Percentiles rank a stretch among this genome's conserved stretches.
Conservation (phyloP, 495 filamentous ascomycete genomes). For the Trichoderma gamsii region DNA sequence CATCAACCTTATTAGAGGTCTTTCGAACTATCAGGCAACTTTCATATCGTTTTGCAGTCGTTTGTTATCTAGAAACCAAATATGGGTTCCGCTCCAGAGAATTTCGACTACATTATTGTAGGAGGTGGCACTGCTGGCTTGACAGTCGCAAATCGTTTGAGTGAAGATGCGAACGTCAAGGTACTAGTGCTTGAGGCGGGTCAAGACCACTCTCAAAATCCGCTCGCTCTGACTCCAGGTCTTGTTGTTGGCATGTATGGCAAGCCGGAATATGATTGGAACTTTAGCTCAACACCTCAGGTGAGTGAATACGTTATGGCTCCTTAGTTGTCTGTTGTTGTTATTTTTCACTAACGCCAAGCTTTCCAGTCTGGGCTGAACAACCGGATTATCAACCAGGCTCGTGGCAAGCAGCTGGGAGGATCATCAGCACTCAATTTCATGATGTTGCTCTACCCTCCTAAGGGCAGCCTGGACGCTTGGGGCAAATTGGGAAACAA, state of each 20-base stretch:
- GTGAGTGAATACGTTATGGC: slow-evolving; percentile 24
- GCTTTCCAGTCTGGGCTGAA: slow-evolving; percentile 27
- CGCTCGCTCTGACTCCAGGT: slow-evolving; percentile 41
- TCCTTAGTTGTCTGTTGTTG: neutral
- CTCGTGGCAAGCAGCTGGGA: slow-evolving; percentile 51
- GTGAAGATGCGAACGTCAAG: slow-evolving; percentile 34
- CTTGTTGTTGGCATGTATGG: slow-evolving; percentile 25
- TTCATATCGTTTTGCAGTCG: neutral
- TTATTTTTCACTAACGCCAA: slow-evolving; percentile 16
- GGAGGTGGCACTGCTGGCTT: slow-evolving; percentile 86
- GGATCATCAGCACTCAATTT: slow-evolving; percentile 54
- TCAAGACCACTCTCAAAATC: slow-evolving; percentile 40
- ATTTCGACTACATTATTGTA: slow-evolving; percentile 79
- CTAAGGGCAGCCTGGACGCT: slow-evolving; percentile 42
- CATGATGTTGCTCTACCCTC: slow-evolving; percentile 41
- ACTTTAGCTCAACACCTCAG: slow-evolving; percentile 45
- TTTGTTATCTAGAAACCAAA: neutral
- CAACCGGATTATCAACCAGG: slow-evolving; percentile 30
- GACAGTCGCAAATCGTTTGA: slow-evolving; percentile 62
- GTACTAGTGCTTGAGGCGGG: slow-evolving; percentile 54
- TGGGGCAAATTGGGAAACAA: slow-evolving; percentile 50
- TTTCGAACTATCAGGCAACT: neutral
- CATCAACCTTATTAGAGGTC: neutral
- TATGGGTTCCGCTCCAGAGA: neutral
- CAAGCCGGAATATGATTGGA: slow-evolving; percentile 50